A percentile compares a stretch with the other conserved stretches of the same genome.
Evolutionary conservation across 1,139 yeast species (phyloP).

Genomic region (Wickerhamiella infanticola): DNA sequence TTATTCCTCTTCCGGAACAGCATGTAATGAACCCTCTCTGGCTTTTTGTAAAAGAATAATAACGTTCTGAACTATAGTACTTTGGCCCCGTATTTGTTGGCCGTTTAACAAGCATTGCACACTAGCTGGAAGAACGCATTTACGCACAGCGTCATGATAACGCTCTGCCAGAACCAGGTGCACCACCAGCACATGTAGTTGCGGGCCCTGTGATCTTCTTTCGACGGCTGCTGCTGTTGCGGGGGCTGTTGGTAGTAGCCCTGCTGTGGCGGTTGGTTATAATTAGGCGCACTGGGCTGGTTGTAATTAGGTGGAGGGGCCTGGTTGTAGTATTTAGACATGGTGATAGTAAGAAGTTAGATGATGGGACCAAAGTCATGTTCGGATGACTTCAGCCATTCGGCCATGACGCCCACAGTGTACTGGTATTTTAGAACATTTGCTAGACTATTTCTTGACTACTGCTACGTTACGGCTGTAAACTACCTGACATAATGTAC

Average conservation of each 20-base stretch:
- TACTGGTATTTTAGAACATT: no score
- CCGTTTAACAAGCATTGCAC: background rate
- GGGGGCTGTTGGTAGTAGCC: background rate
- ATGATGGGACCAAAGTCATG: no score
- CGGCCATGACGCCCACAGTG: no score
- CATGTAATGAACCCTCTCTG: no score
- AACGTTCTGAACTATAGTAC: no score
- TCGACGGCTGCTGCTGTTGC: background rate
- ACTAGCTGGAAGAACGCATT: background rate
- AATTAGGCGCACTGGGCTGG: background rate
- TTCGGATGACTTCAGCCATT: no score
- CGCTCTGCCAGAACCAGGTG: background rate
- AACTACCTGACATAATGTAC: constrained; percentile 9
- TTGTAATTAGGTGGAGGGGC: background rate
- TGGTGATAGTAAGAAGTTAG: background rate
- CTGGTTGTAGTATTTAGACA: background rate
- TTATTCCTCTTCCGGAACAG: no score
- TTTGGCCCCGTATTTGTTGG: no score
- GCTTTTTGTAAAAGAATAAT: no score
- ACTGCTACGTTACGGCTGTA: background rate
- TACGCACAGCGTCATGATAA: background rate
- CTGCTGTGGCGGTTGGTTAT: background rate
- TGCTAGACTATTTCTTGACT: no score
- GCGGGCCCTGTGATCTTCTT: background rate
- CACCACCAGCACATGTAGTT: background rate